Conservation (phyloP, 2,329 filamentous ascomycete genomes). For the Pseudogymnoascus sp. region DNA sequence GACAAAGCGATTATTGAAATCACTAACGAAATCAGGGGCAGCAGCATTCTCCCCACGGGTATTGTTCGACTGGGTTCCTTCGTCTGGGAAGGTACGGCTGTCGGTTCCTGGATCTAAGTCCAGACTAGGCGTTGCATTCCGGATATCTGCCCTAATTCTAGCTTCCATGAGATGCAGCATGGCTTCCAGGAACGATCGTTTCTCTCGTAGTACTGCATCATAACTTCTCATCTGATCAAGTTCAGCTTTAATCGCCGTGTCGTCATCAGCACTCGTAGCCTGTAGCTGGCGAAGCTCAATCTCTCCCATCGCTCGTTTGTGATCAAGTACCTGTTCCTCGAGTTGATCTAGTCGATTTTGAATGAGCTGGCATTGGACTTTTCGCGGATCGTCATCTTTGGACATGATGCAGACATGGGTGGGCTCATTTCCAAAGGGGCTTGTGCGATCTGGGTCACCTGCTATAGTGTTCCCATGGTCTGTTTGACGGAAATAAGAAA, state of each 20-base stretch:
- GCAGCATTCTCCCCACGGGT: slow-evolving; percentile 53
- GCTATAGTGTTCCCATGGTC: slow-evolving; percentile 76
- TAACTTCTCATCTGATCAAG: slow-evolving; percentile 53
- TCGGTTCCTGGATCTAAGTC: slow-evolving; percentile 34
- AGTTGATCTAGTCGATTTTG: slow-evolving; percentile 72
- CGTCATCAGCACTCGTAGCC: slow-evolving; percentile 32
- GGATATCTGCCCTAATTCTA: slow-evolving; percentile 24
- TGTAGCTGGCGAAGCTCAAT: slow-evolving; percentile 60
- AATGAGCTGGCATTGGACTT: slow-evolving; percentile 81
- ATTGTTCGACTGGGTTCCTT: slow-evolving; percentile 49
- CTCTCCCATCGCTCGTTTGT: slow-evolving; percentile 65
- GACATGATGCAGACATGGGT: slow-evolving; percentile 97
- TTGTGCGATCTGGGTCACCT: slow-evolving; percentile 74
- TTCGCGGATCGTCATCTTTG: slow-evolving; percentile 76
- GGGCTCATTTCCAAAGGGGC: slow-evolving; percentile 84
- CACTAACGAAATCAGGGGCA: slow-evolving; percentile 75
- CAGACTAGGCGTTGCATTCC: slow-evolving; percentile 21
- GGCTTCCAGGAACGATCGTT: slow-evolving; percentile 49
- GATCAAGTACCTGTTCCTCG: slow-evolving; percentile 66
- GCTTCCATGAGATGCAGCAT: slow-evolving; percentile 37
- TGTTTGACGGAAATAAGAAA: slow-evolving; percentile 96
- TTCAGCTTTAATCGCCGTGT: slow-evolving; percentile 46
- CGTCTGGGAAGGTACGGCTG: slow-evolving; percentile 30
- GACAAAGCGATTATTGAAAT: slow-evolving; percentile 97
- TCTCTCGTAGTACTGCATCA: slow-evolving; percentile 47